Base-by-base conservation (phyloP, 495 filamentous ascomycete genomes). In the Paragyromitra xinjiangensis region DNA sequence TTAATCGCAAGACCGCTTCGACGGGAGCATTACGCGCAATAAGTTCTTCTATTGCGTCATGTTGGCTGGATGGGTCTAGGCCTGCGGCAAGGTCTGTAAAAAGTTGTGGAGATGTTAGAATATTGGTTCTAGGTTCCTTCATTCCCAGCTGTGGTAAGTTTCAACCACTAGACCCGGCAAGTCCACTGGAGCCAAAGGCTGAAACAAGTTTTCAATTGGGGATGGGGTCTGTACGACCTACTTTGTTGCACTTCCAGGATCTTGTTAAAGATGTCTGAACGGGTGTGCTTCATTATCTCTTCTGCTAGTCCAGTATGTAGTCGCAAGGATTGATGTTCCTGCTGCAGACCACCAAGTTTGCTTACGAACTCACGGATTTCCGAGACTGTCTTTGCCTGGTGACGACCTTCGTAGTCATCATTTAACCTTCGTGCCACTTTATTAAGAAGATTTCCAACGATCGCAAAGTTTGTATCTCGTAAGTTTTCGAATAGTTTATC, bases 311-410 rank as follows among this genome's bases (percentile, higher is more conserved):
- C 91, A 3, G 94, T 97, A 84, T 99, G 96, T 0, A 95, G 88
- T 70, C 95, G 93, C 51, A 98, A 84, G 78, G 92, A 94, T 82
- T 95, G 92, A 77, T 98, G 93, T 83, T 99, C 96, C 11, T 93
- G 90, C 83, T 98, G 96, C 77, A 96, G 97, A 22, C 92, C 90
- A 1, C 94, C 94, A 34, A 99, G 87, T 79, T 95, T 95, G 75
- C 90, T 90, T 19, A 99, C 95, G 81, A 98, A 98, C 37, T 95
- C 93, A 73, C 92, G 91, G 19, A 99, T 90, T 81, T 99, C 95
- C 0, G 92, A 89, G 12, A 92, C 93, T 7, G 92, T 94, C 83
- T 96, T 96, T 4, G 92, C 90, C n/a, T 88, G 86, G 78, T 97
- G 93, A n/a, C 94, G 90, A 78, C 88, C 92, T 80, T 98, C 92